Base-by-base conservation (phyloP, 441 rosid genomes). In the Capsella rubella region DNA sequence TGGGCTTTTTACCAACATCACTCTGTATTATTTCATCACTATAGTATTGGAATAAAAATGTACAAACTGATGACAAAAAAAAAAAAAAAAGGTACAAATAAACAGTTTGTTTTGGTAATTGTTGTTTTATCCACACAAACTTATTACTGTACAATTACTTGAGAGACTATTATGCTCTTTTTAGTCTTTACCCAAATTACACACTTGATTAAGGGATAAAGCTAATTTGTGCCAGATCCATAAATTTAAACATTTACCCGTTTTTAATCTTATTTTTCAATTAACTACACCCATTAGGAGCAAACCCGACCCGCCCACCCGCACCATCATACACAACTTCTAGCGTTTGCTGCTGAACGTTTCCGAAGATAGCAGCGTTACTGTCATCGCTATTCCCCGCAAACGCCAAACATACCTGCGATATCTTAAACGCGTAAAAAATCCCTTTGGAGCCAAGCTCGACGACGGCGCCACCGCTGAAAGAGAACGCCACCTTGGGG, bases 381-480 rank as follows among this genome's bases (percentile, higher is more conserved):
- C 57, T 40, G 6, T 79, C 86, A n/a, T 83, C 89, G 9, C 73
- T 61, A 61, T 94, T 94, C 14, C 76, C 84, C 0, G 97, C 97
- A 43, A 94, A 89, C 18, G 92, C 97, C 55, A 94, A 73, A 67
- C 99, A 94, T 28, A 92, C 89, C 55, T 89, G 89, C 29, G 88
- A 64, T n/a, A 4, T 1, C 3, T 59, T 71, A 8, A 8, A 71
- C 7, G 21, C 62, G 10, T 84, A 77, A 11, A 92, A 28, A 2
- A 87, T 60, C 58, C 97, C 97, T 1, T 45, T 15, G 1, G 60
- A 1, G 12, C 80, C 86, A 3, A 92, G 67, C 12, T 76, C 84
- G 11, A 90, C 83, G 18, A 67, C 79, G 0, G 77, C 78, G 0
- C 77, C 86, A 0, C 90, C 93, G n/a, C 64, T 75, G 72, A 92